Evolutionary conservation across 805 yeast species (phyloP), one percentile per base, ranked within the genome.

Genomic region (Suhomyces faveliae): DNA sequence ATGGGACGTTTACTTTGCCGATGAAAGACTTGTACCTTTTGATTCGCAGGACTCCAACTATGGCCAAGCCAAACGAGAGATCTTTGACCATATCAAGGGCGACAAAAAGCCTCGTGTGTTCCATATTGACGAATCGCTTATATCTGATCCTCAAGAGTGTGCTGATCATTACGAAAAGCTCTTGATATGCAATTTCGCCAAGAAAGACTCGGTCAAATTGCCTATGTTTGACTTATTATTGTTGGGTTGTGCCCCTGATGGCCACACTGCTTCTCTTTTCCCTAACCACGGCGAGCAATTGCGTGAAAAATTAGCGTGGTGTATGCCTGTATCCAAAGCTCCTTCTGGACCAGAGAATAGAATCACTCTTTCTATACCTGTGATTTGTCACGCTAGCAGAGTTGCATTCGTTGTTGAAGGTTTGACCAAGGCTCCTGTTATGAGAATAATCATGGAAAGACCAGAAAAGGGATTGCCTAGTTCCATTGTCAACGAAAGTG

Each of bases 211-310:
- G 13, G 99, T 94, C 48, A 90, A 91, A 69, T 77, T 92, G 52
- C 99, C 99, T 50, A 84, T 89, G 81, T 92, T 94, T 70, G 98
- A 94, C 67, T 71, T 94, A 46, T 79, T 94, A 52, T 73, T 94
- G 55, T 76, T 94, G 50, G 99, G 99, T 21, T 92, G 98, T 75
- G 99, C 99, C 0, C 98, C 98, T 2, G 99, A 92, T 67, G 99
- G 99, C 19, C 99, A 92, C 67, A 88, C 89, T 61, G 96, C 97
- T 45, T 89, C 96, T n/a, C 78, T 92, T 47, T 92, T 92, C 75
- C 99, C 99, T 19, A 85, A 86, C 63, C 94, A 88, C 61, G 77
- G 77, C 30, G 94, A 88, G 56, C 85, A 87, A 47, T 73, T 92
- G 55, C 79, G 97, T 62, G 99, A 92, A 66, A 80, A 85, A 52